A percentile compares a stretch with the other conserved stretches of the same genome.
Evolutionary conservation across 768 basidiomycete genomes (phyloP).

Genomic region (Candolleomyces aberdarensis): DNA sequence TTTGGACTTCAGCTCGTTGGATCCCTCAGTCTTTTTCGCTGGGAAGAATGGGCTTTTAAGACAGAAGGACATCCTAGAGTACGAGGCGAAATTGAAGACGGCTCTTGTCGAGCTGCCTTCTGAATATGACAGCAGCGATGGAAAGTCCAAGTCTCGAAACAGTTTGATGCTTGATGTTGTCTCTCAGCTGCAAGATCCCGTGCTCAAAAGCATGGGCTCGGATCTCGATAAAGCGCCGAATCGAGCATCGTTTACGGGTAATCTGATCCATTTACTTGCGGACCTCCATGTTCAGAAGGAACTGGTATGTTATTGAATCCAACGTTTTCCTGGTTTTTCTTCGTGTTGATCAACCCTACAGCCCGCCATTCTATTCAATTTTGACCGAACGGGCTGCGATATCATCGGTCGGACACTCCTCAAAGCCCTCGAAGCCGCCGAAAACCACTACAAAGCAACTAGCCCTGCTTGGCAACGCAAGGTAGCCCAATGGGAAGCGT

Average conservation of each 20-base stretch:
- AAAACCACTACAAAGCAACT: conserved; percentile 45
- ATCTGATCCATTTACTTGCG: conserved; percentile 50
- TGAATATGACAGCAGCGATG: conserved; percentile 31
- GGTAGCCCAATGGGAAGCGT: conserved; percentile 47
- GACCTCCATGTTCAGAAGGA: conserved; percentile 55
- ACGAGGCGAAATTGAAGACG: conserved; percentile 52
- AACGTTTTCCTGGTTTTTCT: background rate
- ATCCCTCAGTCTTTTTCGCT: conserved; percentile 46
- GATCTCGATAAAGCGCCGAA: conserved; percentile 29
- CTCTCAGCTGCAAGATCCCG: conserved; percentile 34
- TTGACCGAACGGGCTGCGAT: conserved; percentile 61
- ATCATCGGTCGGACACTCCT: conserved; percentile 41
- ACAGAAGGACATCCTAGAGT: conserved; percentile 59
- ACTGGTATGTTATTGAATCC: conserved; percentile 40
- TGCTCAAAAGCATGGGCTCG: conserved; percentile 12
- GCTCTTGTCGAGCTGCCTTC: conserved; percentile 35
- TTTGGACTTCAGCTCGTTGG: conserved; percentile 19
- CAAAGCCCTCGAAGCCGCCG: conserved; percentile 35
- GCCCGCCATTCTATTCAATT: conserved; percentile 69
- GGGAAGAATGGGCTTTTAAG: conserved; percentile 34
- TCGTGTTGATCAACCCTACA: conserved; percentile 16
- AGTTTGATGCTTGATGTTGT: conserved; percentile 39
- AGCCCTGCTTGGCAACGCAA: conserved; percentile 50
- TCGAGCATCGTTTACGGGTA: conserved; percentile 28
- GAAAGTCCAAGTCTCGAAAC: background rate